Evolutionary conservation across 495 filamentous ascomycete genomes (phyloP).

Genomic region (Neurospora sublineolata): DNA sequence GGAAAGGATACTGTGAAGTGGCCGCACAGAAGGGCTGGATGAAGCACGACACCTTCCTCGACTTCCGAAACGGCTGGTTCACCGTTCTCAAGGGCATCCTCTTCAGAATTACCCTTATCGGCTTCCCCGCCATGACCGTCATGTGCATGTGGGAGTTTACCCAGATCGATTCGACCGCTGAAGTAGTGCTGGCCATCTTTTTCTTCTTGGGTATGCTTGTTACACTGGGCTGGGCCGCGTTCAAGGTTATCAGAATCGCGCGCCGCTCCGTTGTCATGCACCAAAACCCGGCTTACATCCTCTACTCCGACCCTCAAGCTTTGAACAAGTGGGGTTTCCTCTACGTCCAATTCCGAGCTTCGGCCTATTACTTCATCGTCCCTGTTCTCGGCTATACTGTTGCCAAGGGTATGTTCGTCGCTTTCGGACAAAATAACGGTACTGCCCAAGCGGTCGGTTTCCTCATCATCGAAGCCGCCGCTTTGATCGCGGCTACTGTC

Average conservation of each 20-base stretch:
- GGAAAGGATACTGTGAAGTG: constrained; percentile 74
- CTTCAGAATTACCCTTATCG: constrained; percentile 86
- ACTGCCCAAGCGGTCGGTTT: constrained; percentile 74
- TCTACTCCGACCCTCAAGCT: constrained; percentile 87
- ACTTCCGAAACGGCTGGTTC: constrained; percentile 83
- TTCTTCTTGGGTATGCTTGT: constrained; percentile 77
- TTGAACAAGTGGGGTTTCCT: constrained; percentile 99
- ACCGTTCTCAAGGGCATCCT: constrained; percentile 59
- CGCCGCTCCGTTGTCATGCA: constrained; percentile 85
- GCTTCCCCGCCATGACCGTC: constrained; percentile 86
- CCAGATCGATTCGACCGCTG: constrained; percentile 69
- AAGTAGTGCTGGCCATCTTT: constrained; percentile 79
- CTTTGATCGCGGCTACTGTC: constrained; percentile 68
- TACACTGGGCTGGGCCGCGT: constrained; percentile 76
- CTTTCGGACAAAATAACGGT: constrained; percentile 61
- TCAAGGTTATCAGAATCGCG: constrained; percentile 83
- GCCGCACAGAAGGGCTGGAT: constrained; percentile 65
- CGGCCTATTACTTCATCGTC: constrained; percentile 93
- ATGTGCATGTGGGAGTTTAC: constrained; percentile 96
- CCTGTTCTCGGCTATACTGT: constrained; percentile 69
- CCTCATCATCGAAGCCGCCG: constrained; percentile 71
- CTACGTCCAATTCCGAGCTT: constrained; percentile 94
- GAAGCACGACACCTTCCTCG: constrained; percentile 77
- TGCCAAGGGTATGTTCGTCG: constrained; percentile 84
- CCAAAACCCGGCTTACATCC: constrained; percentile 94